Conservation (phyloP, 2,329 filamentous ascomycete species). For the Trichoderma polysporum region DNA sequence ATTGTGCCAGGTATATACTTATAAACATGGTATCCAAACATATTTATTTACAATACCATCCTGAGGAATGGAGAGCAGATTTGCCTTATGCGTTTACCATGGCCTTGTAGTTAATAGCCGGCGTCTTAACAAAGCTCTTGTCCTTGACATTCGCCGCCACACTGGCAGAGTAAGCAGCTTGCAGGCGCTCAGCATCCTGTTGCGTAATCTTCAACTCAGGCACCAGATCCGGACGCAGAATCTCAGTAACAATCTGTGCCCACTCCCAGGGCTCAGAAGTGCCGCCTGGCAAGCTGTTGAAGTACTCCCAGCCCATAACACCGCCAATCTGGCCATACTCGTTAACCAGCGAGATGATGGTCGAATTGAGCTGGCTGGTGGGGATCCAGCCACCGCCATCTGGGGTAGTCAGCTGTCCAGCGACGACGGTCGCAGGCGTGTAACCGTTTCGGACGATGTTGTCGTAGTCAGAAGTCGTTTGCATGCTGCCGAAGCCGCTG, state of each 20-base stretch:
- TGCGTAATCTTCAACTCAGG: constrained; percentile 23
- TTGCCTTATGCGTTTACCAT: constrained; percentile 8
- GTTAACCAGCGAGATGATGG: constrained; percentile 41
- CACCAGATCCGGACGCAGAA: constrained; percentile 29
- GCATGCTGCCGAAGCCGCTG: constrained; percentile 71
- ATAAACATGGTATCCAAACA: background rate
- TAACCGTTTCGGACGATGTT: constrained; percentile 60
- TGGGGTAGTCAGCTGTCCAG: constrained; percentile 75
- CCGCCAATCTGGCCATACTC: constrained; percentile 72
- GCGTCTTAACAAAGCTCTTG: constrained; percentile 3
- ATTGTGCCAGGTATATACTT: background rate
- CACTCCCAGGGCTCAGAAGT: constrained; percentile 66
- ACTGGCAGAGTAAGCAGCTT: constrained; percentile 19
- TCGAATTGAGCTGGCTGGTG: constrained; percentile 44
- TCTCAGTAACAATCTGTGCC: constrained; percentile 51
- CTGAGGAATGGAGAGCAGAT: too few species aligned
- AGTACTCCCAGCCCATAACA: constrained; percentile 92
- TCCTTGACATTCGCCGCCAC: background rate
- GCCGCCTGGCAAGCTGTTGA: constrained; percentile 60
- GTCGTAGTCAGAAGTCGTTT: constrained; percentile 43
- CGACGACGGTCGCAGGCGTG: constrained; percentile 67
- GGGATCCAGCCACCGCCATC: constrained; percentile 51
- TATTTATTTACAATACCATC: constrained; percentile 7
- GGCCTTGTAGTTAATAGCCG: constrained; percentile 4
- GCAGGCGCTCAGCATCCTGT: constrained; percentile 21